Evolutionary conservation across 108 stramenopile genomes (phyloP).

Genomic region (Discostella pseudostelligera): DNA sequence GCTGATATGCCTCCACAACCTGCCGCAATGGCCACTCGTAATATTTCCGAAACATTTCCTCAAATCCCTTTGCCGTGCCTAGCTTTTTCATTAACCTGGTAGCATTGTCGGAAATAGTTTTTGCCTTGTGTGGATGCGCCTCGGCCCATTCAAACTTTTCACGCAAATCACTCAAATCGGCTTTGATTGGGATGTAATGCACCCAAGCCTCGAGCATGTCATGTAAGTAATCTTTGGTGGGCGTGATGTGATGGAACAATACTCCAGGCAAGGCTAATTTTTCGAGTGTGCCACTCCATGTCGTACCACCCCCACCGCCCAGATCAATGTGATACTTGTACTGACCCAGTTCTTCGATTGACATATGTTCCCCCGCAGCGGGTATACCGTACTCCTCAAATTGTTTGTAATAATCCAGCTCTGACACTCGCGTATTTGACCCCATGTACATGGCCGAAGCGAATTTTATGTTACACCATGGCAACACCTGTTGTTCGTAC

Average conservation of each 20-base stretch:
- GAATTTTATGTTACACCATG: slow-evolving; percentile 35
- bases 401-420: slow-evolving; percentile 11
- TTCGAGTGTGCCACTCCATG: slow-evolving; percentile 30
- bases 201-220: slow-evolving; percentile 39
- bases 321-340: slow-evolving; percentile 48
- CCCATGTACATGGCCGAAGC: slow-evolving; percentile 7
- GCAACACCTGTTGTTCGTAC: slow-evolving; percentile 1
- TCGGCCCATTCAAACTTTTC: slow-evolving; percentile 47
- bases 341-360: slow-evolving; percentile 13
- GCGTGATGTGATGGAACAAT: slow-evolving; percentile 37
- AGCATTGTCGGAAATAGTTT: slow-evolving; percentile 15
- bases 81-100: slow-evolving; percentile 16
- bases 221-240: slow-evolving; percentile 46
- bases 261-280: slow-evolving; percentile 28
- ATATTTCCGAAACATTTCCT: neutral
- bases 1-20: slow-evolving; percentile 22
- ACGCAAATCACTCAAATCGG: slow-evolving; percentile 31
- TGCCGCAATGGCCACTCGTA: slow-evolving; percentile 15
- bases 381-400: slow-evolving; percentile 23
- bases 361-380: slow-evolving; percentile 15
- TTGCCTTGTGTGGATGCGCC: slow-evolving; percentile 21
- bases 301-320: slow-evolving; percentile 39
- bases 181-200: slow-evolving; percentile 44
- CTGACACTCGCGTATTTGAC: slow-evolving; percentile 8
- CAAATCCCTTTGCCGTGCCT: slow-evolving; percentile 20